phyloP scores from a whole-genome alignment of 345 rosid genomes.

The Kernera saxatilis region DNA sequence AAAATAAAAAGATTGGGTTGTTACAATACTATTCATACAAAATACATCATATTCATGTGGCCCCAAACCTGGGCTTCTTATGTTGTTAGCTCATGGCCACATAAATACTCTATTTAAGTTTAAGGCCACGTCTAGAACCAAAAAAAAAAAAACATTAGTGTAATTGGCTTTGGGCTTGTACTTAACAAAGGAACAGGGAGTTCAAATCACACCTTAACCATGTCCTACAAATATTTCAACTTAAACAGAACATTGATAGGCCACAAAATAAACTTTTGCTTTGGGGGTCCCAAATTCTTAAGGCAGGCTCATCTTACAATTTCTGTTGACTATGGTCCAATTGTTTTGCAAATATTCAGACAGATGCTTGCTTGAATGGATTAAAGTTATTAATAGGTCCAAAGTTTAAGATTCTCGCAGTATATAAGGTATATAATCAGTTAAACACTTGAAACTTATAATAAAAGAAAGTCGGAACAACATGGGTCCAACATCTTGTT shows the following conservation, averaged over 20 bases:
- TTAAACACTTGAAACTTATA: background rate
- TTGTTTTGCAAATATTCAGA: background rate
- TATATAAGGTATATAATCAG: background rate
- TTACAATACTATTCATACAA: background rate
- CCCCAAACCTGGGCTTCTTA: background rate
- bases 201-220: background rate
- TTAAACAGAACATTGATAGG: background rate
- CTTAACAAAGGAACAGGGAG: background rate
- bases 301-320: background rate
- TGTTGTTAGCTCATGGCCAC: background rate
- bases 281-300: background rate
- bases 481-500: constrained; percentile 22
- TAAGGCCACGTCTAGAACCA: background rate
- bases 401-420: background rate
- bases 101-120: background rate
- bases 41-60: background rate
- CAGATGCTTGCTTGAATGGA: background rate
- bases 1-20: too few relatives aligned
- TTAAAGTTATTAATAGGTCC: background rate
- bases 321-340: background rate
- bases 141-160: background rate
- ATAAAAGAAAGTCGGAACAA: constrained; percentile 4
- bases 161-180: constrained; percentile 1
- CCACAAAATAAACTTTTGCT: background rate
- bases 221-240: background rate